These are phyloP conservation scores for Vaccinium vitisidaea DNA, from an alignment of 148 eudicot genomes.

Conservation along the genomic window DNA sequence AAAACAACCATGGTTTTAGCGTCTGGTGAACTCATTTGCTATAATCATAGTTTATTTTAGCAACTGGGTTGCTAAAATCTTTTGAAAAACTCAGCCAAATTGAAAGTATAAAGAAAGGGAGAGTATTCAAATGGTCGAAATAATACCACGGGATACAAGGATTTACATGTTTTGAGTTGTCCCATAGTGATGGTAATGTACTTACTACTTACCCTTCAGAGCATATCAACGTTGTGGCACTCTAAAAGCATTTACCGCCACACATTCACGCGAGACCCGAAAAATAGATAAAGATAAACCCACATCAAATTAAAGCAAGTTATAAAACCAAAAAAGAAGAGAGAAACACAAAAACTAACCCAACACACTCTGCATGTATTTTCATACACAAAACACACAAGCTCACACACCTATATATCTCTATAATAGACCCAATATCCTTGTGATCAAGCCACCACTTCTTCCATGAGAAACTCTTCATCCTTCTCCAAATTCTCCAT, in stretches of 20 bases:
- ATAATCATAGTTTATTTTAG: no score
- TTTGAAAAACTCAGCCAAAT: no score
- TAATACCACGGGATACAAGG: no score
- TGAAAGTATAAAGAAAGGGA: no score
- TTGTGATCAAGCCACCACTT: background rate
- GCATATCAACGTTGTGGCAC: no score
- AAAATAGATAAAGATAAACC: background rate
- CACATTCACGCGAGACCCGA: no score
- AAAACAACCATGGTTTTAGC: no score
- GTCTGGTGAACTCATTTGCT: no score
- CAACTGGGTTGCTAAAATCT: no score
- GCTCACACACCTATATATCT: background rate
- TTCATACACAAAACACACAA: background rate
- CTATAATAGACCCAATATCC: background rate
- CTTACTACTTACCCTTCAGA: no score
- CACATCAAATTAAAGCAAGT: background rate
- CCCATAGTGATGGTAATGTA: background rate
- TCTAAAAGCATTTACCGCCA: no score
- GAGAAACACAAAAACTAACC: background rate
- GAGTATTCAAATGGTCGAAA: no score
- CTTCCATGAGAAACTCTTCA: constrained; percentile 67
- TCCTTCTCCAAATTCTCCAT: constrained; percentile 87
- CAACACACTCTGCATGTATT: background rate
- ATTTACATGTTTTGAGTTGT: background rate
- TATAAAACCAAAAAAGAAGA: background rate